Evolutionary conservation across 495 filamentous ascomycete genomes (phyloP).

Genomic region (Hypomontagnella monticulosa): DNA sequence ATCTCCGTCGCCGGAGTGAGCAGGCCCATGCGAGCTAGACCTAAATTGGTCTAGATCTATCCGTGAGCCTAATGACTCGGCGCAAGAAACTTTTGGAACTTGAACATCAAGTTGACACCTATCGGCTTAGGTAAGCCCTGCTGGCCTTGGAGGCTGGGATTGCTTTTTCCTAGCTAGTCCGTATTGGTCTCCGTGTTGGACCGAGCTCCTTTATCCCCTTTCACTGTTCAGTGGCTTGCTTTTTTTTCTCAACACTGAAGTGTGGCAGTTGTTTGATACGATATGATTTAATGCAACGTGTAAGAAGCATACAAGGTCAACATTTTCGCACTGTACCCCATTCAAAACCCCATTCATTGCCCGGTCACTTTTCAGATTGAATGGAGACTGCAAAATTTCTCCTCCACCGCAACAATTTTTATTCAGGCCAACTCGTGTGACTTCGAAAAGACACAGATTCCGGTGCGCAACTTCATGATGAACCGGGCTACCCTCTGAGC

Average conservation of each 20-base stretch:
- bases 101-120: neutral
- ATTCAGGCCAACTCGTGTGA: slow-evolving; percentile 10
- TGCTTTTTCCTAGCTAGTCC: no score
- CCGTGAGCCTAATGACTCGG: no score
- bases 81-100: neutral
- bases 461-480: neutral
- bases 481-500: neutral
- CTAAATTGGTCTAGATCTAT: no score
- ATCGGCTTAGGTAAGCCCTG: neutral
- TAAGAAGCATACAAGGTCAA: neutral
- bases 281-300: neutral
- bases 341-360: slow-evolving; percentile 1
- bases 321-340: slow-evolving; percentile 12
- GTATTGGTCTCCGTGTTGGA: no score
- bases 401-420: slow-evolving; percentile 28
- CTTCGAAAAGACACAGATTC: slow-evolving; percentile 19
- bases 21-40: no score
- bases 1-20: slow-evolving; percentile 24
- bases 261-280: neutral
- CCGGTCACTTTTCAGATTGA: slow-evolving; percentile 17
- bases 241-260: no score
- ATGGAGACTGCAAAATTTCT: slow-evolving; percentile 21
- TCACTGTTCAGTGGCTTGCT: no score
- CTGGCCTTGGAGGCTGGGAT: no score
- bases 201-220: no score